These are phyloP conservation scores for Usnea hakonensis DNA, from an alignment of 495 filamentous ascomycete genomes.

Conservation along the genomic window DNA sequence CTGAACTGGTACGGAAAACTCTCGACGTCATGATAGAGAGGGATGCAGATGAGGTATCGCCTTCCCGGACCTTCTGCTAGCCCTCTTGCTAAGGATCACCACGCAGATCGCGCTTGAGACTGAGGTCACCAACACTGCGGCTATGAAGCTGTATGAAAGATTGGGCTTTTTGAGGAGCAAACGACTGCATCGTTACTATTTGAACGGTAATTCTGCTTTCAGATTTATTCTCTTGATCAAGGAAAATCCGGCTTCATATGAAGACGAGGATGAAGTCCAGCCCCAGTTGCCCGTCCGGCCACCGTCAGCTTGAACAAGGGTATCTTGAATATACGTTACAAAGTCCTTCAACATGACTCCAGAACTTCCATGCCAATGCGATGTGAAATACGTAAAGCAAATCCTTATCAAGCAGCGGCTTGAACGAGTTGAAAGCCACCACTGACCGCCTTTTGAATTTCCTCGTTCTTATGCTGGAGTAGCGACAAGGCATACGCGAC, in stretches of 20 bases:
- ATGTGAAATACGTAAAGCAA: slow-evolving; percentile 22
- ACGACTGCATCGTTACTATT: slow-evolving; percentile 87
- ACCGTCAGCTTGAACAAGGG: slow-evolving; percentile 19
- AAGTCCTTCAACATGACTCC: not conserved
- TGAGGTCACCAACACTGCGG: slow-evolving; percentile 86
- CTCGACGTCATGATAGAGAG: slow-evolving; percentile 84
- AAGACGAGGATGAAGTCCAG: slow-evolving; percentile 34
- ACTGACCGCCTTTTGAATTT: slow-evolving; percentile 74
- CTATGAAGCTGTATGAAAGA: slow-evolving; percentile 88
- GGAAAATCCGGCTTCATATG: slow-evolving; percentile 41
- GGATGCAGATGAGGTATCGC: slow-evolving; percentile 74
- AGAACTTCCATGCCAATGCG: not conserved
- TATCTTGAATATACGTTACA: slow-evolving; percentile 3
- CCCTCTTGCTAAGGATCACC: not conserved
- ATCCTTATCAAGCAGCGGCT: slow-evolving; percentile 43
- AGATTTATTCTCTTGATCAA: slow-evolving; percentile 78
- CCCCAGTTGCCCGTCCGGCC: slow-evolving; percentile 13
- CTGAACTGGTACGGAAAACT: slow-evolving; percentile 76
- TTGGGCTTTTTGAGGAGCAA: slow-evolving; percentile 91
- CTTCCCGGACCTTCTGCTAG: not conserved
- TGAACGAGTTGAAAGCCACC: slow-evolving; percentile 84
- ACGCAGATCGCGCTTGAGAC: slow-evolving; percentile 86
- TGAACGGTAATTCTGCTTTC: slow-evolving; percentile 94
- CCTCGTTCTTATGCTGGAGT: slow-evolving; percentile 95
- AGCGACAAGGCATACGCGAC: slow-evolving; percentile 84